Base-by-base conservation (phyloP, 805 yeast genomes). In the Wickerhamomyces strasburgensis region DNA sequence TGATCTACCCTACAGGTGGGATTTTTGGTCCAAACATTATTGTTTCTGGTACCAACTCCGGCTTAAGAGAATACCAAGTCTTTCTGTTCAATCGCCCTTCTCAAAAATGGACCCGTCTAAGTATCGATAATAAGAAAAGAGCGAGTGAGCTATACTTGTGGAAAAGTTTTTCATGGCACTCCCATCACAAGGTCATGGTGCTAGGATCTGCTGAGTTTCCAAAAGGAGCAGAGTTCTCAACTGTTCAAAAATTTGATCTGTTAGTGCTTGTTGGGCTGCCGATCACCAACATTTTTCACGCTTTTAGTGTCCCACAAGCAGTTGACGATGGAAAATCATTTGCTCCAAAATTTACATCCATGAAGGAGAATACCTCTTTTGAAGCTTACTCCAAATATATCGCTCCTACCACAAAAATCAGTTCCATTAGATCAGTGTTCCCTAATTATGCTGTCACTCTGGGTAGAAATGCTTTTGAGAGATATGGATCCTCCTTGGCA, bases 401-500 rank as follows among this genome's bases (percentile, higher is more conserved):
- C 19, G 85, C 89, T 0, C 90, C 90, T 1, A 76, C 78, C 19
- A 65, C 75, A 6, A 80, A 77, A 40, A 70, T 80, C 47, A 75
- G 84, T 18, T 77, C 84, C 2, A 73, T 80, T 27, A 62, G 78
- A 31, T 77, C 88, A 1, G 82, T 80, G 0, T 80, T 84, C 48
- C 86, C 89, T 3, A 78, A 86, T 1, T 76, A 81, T 37, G 88
- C 93, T 0, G 79, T 84, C 41, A 83, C 89, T 0, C 60, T 84
- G 29, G 93, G 93, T 3, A 72, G 85, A 49, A 80, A 75, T 53
- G 84, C 87, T 0, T 71, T 81, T 51, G 86, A 80, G 48, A 64
- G 84, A 32, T 80, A 68, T 54, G 82, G 84, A 0, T 70, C 69
- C 21, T 64, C 78, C 6, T 59, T 83, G 6, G 70, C 87, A 0